Conservation (phyloP, 1,139 yeast species). For the Geotrichum siamense region DNA sequence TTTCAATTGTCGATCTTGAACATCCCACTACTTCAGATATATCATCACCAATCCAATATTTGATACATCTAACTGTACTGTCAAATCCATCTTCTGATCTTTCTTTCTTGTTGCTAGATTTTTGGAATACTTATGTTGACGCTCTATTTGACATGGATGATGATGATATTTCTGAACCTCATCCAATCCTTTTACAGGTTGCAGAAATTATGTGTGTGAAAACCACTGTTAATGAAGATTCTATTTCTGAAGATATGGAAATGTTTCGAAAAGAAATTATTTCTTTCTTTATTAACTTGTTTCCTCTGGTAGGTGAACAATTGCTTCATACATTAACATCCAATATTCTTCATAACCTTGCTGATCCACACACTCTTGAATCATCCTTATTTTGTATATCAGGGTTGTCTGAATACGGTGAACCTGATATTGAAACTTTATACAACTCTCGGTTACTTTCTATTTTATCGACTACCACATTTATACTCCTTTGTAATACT, state of each 20-base stretch:
- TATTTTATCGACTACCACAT: background rate
- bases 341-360: slow-evolving; percentile 34
- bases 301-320: slow-evolving; percentile 53
- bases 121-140: slow-evolving; percentile 76
- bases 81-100: too few relatives aligned
- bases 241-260: slow-evolving; percentile 31
- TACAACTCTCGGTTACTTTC: background rate
- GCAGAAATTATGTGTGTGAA: slow-evolving; percentile 59
- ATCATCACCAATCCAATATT: slow-evolving; percentile 23
- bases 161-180: slow-evolving; percentile 26
- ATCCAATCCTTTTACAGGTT: slow-evolving; percentile 41
- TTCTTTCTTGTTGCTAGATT: slow-evolving; percentile 60
- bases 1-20: slow-evolving; percentile 11
- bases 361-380: slow-evolving; percentile 40
- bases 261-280: slow-evolving; percentile 68
- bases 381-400: slow-evolving; percentile 59
- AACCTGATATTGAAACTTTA: slow-evolving; percentile 20
- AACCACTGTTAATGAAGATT: slow-evolving; percentile 40
- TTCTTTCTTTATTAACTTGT: slow-evolving; percentile 51
- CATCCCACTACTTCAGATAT: slow-evolving; percentile 7
- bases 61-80: too few relatives aligned
- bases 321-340: slow-evolving; percentile 47
- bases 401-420: slow-evolving; percentile 34
- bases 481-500: slow-evolving; percentile 27
- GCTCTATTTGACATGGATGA: slow-evolving; percentile 46